These are phyloP conservation scores for Gliomastix tumulicola DNA, from an alignment of 2,329 filamentous ascomycete species.

Conservation along the genomic window DNA sequence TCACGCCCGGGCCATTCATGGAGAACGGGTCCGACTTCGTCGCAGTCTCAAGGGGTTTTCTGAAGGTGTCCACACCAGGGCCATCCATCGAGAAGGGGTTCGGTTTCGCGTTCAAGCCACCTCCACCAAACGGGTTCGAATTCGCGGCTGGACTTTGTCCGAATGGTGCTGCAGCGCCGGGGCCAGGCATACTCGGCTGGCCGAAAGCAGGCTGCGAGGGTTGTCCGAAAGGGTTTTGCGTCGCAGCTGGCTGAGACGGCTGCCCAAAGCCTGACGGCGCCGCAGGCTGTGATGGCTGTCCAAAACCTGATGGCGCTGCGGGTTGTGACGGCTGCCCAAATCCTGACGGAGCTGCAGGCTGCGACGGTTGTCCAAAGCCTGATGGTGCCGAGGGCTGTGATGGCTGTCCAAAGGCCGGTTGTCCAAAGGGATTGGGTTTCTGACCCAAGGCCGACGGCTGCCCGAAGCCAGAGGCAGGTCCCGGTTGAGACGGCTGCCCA, in stretches of 20 bases:
- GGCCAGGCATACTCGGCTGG: constrained; percentile 26
- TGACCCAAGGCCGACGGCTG: constrained; percentile 27
- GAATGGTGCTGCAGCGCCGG: constrained; percentile 14
- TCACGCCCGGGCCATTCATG: too few species aligned
- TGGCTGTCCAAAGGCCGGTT: constrained; percentile 19
- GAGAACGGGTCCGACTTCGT: too few species aligned
- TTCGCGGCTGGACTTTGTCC: not conserved
- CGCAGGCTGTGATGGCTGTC: too few species aligned
- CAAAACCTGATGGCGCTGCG: constrained; percentile 1
- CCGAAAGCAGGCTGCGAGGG: constrained; percentile 20
- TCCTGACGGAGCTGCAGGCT: not conserved
- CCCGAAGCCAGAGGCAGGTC: constrained; percentile 22
- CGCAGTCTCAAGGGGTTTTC: too few species aligned
- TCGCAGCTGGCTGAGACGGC: constrained; percentile 13
- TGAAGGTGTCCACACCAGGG: too few species aligned
- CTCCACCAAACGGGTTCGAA: constrained; percentile 21
- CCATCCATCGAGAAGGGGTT: too few species aligned
- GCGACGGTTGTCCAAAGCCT: constrained; percentile 5
- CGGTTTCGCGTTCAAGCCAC: constrained; percentile 3
- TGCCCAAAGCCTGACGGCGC: constrained; percentile 6
- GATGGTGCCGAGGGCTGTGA: constrained; percentile 12
- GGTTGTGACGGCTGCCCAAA: too few species aligned
- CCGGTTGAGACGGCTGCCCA: constrained; percentile 25
- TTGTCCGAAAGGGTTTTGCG: constrained; percentile 22
- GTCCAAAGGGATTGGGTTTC: constrained; percentile 14